phyloP scores from a whole-genome alignment of 1,284 basidiomycete species.

The Prillingera fragicola region DNA sequence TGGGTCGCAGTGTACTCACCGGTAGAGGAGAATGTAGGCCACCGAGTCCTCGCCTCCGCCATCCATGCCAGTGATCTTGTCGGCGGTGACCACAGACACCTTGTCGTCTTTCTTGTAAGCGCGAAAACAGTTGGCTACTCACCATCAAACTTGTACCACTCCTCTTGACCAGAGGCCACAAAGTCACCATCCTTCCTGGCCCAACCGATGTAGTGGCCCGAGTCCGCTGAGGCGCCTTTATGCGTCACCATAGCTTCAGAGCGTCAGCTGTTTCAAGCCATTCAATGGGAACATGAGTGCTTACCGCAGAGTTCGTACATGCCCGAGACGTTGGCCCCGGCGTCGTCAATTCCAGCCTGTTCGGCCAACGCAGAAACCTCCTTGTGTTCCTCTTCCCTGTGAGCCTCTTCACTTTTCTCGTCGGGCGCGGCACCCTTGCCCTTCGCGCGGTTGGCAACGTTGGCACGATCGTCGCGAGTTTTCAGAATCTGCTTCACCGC shows the following conservation, averaged over 20 bases:
- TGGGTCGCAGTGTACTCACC: slow-evolving; percentile 46
- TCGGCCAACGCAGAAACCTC: slow-evolving; percentile 26
- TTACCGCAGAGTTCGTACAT: slow-evolving; percentile 48
- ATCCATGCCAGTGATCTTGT: slow-evolving; percentile 74
- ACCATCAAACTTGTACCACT: slow-evolving; percentile 67
- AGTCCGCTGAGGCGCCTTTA: slow-evolving; percentile 90
- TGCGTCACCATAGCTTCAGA: slow-evolving; percentile 81
- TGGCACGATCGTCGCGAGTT: slow-evolving; percentile 75
- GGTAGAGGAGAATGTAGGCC: slow-evolving; percentile 81
- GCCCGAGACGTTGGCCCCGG: slow-evolving; percentile 33
- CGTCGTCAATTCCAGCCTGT: slow-evolving; percentile 16
- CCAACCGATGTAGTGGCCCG: slow-evolving; percentile 86
- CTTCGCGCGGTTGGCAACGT: slow-evolving; percentile 71
- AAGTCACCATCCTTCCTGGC: slow-evolving; percentile 27
- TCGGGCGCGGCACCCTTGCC: slow-evolving; percentile 15
- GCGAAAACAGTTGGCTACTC: slow-evolving; percentile 6
- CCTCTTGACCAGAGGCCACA: slow-evolving; percentile 35
- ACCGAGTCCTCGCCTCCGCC: slow-evolving; percentile 76
- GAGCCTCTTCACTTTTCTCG: slow-evolving; percentile 34
- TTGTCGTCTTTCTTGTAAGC: slow-evolving; percentile 78
- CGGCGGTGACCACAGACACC: slow-evolving; percentile 55
- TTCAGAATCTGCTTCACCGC: slow-evolving; percentile 74
- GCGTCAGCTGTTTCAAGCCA: neutral
- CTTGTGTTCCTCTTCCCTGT: slow-evolving; percentile 44
- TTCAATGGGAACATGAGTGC: slow-evolving; percentile 10